Evolutionary conservation across 805 yeast genomes (phyloP).

Genomic region (Candida montana): DNA sequence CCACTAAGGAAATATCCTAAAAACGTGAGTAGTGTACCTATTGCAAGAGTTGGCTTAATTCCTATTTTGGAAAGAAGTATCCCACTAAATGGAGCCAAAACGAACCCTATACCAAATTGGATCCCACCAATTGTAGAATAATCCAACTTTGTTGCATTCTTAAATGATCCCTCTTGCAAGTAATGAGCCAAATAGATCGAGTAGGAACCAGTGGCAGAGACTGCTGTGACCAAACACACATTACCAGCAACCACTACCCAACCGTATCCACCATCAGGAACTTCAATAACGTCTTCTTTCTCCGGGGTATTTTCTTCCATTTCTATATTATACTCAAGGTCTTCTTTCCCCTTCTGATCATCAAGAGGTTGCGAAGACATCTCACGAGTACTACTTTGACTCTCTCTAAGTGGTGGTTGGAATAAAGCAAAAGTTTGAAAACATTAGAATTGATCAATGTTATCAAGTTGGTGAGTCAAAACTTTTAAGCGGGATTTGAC

Average conservation of each 20-base stretch:
- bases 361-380: no score
- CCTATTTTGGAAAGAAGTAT: constrained; percentile 27
- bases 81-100: constrained; percentile 48
- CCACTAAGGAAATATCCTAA: constrained; percentile 57
- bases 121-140: constrained; percentile 68
- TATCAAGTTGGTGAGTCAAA: no score
- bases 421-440: no score
- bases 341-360: no score
- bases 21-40: constrained; percentile 50
- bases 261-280: constrained; percentile 47
- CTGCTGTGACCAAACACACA: constrained; percentile 11
- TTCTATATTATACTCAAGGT: neutral
- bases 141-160: constrained; percentile 50
- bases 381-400: no score
- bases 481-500: no score
- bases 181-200: constrained; percentile 61
- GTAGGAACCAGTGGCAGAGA: constrained; percentile 26
- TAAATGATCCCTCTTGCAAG: constrained; percentile 41
- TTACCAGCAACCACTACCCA: constrained; percentile 23
- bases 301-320: neutral
- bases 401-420: no score
- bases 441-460: no score
- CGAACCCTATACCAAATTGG: constrained; percentile 52
- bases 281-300: constrained; percentile 14
- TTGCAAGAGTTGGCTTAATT: constrained; percentile 35